Percentiles rank a stretch among this genome's conserved stretches.
Conservation (phyloP, 108 stramenopile genomes). For the Schizochytrium sp. region DNA sequence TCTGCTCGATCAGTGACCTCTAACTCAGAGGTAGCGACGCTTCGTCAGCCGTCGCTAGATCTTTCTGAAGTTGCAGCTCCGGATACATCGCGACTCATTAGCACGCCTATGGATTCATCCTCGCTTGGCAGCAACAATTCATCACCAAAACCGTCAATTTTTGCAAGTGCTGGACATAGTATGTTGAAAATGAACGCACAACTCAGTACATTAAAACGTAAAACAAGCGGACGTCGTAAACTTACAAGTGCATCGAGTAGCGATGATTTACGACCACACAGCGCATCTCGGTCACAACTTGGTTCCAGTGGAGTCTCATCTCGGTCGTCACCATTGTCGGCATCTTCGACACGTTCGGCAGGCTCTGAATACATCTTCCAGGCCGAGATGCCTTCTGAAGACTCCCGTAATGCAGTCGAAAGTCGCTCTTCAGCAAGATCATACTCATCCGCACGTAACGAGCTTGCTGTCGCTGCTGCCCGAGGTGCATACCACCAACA, state of each 20-base stretch:
- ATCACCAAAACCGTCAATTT: neutral
- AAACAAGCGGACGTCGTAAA: neutral
- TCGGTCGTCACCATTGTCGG: constrained; percentile 2
- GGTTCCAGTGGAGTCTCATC: neutral
- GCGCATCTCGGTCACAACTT: neutral
- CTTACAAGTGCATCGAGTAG: neutral
- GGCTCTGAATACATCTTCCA: neutral
- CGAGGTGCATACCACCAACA: neutral
- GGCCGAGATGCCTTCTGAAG: no score
- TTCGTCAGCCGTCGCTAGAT: no score
- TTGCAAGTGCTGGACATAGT: neutral
- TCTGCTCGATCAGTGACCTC: no score
- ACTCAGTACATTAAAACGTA: constrained; percentile 8
- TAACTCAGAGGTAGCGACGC: no score
- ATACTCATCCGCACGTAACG: neutral
- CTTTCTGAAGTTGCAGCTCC: no score
- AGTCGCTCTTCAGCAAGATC: neutral
- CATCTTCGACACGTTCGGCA: neutral
- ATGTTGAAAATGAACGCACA: constrained; percentile 50
- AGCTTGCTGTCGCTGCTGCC: constrained; percentile 21
- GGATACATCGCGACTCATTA: no score
- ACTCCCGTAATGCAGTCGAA: no score
- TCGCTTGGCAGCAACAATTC: neutral
- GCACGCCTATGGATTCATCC: no score
- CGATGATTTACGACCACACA: constrained; percentile 17